Conservation (phyloP, 2,329 filamentous ascomycete genomes). For the Akanthomyces lecanii region DNA sequence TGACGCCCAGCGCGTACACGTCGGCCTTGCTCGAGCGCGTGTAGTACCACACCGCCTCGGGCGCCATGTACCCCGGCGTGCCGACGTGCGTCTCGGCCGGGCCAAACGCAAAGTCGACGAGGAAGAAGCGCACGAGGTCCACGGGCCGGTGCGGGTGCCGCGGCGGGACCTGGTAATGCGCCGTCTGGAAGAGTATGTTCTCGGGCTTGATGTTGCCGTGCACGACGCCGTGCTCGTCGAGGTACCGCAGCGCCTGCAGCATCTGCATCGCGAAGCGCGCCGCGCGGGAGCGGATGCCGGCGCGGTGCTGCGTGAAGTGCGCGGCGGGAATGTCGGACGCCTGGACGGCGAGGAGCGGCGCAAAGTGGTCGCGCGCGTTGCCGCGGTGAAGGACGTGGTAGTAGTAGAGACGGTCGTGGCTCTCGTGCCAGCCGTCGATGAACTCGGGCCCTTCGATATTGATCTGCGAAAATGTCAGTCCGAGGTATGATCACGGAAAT, state of each 20-base stretch:
- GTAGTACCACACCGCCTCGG: background rate
- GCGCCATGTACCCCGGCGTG: constrained; percentile 5
- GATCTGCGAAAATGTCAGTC: background rate
- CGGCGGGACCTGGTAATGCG: background rate
- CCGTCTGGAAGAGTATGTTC: background rate
- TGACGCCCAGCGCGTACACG: constrained; percentile 2
- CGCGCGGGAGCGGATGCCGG: background rate
- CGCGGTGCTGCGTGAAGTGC: background rate
- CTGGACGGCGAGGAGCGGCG: background rate
- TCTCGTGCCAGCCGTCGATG: background rate
- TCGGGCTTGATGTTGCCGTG: constrained; percentile 10
- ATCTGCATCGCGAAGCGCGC: background rate
- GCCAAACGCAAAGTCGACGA: constrained; percentile 4
- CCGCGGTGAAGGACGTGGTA: background rate
- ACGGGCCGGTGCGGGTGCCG: background rate
- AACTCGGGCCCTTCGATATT: background rate
- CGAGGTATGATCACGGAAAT: too few relatives aligned
- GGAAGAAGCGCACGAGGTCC: background rate
- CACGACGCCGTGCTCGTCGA: background rate
- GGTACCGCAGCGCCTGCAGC: background rate
- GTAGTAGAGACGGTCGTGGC: background rate
- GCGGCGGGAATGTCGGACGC: background rate
- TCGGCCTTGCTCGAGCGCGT: background rate
- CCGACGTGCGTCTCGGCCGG: background rate
- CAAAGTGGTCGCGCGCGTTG: background rate